A percentile compares a stretch with the other conserved stretches of the same genome.
Evolutionary conservation across 306 rosid genomes (phyloP).

Genomic region (Neltuma alba): DNA sequence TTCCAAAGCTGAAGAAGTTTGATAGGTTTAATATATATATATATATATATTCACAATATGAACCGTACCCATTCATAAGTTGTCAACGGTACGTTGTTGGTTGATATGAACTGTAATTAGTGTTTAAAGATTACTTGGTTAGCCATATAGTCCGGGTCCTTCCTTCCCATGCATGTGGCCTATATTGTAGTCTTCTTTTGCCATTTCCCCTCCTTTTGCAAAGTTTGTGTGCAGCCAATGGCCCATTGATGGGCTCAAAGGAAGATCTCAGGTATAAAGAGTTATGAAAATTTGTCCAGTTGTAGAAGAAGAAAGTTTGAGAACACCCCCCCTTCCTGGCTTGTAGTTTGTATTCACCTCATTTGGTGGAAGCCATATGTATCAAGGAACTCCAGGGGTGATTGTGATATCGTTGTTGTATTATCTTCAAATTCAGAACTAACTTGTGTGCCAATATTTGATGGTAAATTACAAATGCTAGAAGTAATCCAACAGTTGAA

Average conservation of each 20-base stretch:
- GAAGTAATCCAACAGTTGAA: no score
- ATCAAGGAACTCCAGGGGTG: no score
- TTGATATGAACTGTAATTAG: slow-evolving; percentile 9
- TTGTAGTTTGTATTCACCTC: neutral
- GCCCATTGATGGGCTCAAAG: neutral
- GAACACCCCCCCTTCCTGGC: neutral
- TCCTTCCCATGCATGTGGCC: neutral
- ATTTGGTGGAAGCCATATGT: neutral
- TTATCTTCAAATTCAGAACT: no score
- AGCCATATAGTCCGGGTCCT: neutral
- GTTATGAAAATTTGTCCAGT: neutral
- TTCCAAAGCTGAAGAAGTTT: slow-evolving; percentile 33
- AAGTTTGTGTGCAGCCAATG: neutral
- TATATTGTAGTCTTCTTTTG: neutral
- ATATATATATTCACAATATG: neutral
- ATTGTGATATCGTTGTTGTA: no score
- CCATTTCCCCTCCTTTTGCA: neutral
- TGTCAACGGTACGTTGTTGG: neutral
- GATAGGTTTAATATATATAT: no score
- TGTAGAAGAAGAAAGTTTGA: neutral
- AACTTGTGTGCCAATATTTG: no score
- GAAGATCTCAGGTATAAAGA: neutral
- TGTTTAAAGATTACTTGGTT: slow-evolving; percentile 5
- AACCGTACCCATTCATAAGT: neutral
- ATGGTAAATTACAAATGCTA: no score